Conservation (phyloP, 108 stramenopile genomes). For the Skeletonema potamos region DNA sequence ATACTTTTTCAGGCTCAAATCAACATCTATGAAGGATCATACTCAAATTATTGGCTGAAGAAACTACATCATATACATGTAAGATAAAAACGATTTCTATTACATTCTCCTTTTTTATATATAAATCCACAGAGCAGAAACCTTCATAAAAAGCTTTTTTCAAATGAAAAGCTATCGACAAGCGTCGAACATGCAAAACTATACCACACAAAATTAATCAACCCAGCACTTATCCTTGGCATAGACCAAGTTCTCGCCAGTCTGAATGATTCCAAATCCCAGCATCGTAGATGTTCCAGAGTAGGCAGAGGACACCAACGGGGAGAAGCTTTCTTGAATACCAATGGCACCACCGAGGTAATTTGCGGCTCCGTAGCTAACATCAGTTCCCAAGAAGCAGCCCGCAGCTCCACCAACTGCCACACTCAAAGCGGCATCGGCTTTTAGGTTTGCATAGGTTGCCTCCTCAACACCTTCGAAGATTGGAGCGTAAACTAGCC, state of each 20-base stretch:
- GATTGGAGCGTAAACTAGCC: neutral
- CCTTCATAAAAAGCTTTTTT: no score
- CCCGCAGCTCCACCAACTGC: slow-evolving; percentile 21
- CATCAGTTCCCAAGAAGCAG: slow-evolving; percentile 23
- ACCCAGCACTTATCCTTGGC: slow-evolving; percentile 1
- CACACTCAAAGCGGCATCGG: slow-evolving; percentile 7
- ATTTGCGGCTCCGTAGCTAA: slow-evolving; percentile 8
- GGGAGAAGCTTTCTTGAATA: slow-evolving; percentile 1
- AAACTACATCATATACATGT: no score
- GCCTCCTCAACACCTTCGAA: slow-evolving; percentile 1
- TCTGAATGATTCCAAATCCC: slow-evolving; percentile 9
- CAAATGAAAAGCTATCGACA: no score
- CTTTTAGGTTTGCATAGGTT: slow-evolving; percentile 10
- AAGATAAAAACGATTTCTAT: no score
- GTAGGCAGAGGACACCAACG: neutral
- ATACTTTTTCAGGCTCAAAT: no score
- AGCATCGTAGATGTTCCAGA: slow-evolving; percentile 15
- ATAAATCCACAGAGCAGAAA: no score
- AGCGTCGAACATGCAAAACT: neutral
- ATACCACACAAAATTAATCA: neutral
- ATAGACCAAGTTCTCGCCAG: slow-evolving; percentile 3
- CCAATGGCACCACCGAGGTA: slow-evolving; percentile 8
- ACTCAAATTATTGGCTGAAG: no score
- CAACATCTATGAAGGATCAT: no score
- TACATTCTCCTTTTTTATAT: no score